Percentiles rank a stretch among this genome's conserved stretches.
Evolutionary conservation across 2,329 filamentous ascomycete genomes (phyloP).

Genomic region (Huntiella decipiens): DNA sequence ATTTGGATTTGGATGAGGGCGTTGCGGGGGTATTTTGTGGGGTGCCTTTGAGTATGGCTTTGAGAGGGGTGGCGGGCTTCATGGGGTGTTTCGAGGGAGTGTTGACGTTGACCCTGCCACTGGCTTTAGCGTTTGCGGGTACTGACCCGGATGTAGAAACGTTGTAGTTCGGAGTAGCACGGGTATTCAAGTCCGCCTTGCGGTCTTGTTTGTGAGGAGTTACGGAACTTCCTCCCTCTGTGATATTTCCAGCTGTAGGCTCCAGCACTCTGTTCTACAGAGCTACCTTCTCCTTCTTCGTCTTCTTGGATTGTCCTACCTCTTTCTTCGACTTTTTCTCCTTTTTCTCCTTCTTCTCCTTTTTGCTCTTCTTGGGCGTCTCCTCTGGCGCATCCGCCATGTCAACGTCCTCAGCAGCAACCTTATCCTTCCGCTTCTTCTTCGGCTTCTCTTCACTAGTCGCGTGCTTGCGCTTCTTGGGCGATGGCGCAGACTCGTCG

Average conservation of each 20-base stretch:
- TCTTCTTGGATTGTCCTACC: conserved; percentile 4
- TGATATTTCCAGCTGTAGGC: neutral
- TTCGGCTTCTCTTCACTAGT: conserved; percentile 6
- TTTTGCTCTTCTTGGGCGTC: conserved; percentile 4
- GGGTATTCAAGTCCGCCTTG: neutral
- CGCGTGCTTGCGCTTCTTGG: conserved; percentile 11
- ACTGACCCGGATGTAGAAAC: neutral
- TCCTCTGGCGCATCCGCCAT: neutral
- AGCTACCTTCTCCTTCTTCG: neutral
- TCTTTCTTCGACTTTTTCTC: conserved; percentile 7
- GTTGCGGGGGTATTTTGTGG: no score
- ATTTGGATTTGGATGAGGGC: no score
- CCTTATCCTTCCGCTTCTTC: conserved; percentile 11
- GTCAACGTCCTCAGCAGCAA: neutral
- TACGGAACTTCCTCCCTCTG: neutral
- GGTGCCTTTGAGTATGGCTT: no score
- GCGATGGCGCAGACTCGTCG: conserved; percentile 6
- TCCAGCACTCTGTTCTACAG: neutral
- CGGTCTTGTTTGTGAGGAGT: neutral
- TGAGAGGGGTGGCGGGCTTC: no score
- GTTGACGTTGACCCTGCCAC: no score
- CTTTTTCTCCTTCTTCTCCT: conserved; percentile 8
- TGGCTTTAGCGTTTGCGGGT: neutral
- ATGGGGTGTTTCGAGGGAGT: no score
- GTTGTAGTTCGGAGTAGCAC: neutral